Percentiles rank a stretch among this genome's conserved stretches.
These are phyloP conservation scores for Laburnicola sp. DNA, from an alignment of 2,329 filamentous ascomycete species.

Conservation along the genomic window DNA sequence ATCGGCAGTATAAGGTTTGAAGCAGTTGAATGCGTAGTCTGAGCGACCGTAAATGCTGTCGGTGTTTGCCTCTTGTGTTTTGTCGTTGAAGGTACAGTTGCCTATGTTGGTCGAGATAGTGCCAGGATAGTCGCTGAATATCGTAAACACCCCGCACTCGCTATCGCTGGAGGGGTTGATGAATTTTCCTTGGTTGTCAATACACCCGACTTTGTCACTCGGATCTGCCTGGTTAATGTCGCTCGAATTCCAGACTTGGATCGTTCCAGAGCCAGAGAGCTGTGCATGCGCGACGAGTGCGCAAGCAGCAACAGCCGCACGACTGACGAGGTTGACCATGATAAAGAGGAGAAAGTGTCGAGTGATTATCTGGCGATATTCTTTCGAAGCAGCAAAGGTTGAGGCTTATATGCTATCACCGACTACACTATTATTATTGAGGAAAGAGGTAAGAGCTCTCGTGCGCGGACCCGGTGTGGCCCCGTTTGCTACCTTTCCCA, in stretches of 20 bases:
- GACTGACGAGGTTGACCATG: slow-evolving; percentile 14
- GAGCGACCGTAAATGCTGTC: slow-evolving; percentile 33
- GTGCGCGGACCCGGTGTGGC: no score
- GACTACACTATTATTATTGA: no score
- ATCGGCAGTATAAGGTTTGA: slow-evolving; percentile 13
- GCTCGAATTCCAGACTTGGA: slow-evolving; percentile 34
- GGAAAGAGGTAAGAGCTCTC: no score
- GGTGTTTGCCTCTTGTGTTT: slow-evolving; percentile 30
- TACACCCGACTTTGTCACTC: slow-evolving; percentile 32
- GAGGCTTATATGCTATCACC: background rate
- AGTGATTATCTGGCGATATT: background rate
- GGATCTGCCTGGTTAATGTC: slow-evolving; percentile 32
- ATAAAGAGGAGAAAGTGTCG: slow-evolving; percentile 7
- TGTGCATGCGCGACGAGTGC: slow-evolving; percentile 21
- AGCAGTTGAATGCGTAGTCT: slow-evolving; percentile 36
- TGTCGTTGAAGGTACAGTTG: slow-evolving; percentile 40
- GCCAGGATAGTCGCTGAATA: slow-evolving; percentile 31
- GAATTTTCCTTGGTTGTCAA: slow-evolving; percentile 30
- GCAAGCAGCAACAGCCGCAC: slow-evolving; percentile 13
- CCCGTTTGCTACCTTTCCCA: no score
- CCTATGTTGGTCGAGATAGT: slow-evolving; percentile 31
- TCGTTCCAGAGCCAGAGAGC: slow-evolving; percentile 36
- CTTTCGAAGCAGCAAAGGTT: background rate
- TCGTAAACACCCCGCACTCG: no score
- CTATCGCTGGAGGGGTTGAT: no score